Evolutionary conservation across 2,329 filamentous ascomycete genomes (phyloP).

Genomic region (Ophiobolus disseminans): DNA sequence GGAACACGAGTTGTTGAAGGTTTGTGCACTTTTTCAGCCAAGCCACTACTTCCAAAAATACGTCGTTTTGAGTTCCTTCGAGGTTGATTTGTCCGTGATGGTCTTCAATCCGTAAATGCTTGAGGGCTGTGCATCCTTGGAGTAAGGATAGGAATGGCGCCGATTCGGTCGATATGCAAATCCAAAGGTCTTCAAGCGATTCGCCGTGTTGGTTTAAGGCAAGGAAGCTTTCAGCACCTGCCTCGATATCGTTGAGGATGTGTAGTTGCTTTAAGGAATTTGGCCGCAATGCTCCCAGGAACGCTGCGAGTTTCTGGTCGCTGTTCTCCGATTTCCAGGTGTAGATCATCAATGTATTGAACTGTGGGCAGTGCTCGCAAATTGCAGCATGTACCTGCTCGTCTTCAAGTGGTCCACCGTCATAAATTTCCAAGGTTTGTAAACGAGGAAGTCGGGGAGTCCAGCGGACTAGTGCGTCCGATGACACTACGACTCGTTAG

Average conservation of each 20-base stretch:
- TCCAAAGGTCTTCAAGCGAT: slow-evolving; percentile 62
- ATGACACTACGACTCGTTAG: slow-evolving; percentile 52
- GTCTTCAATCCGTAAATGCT: slow-evolving; percentile 59
- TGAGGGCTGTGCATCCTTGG: slow-evolving; percentile 57
- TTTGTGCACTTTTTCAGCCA: slow-evolving; percentile 64
- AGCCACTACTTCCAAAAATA: slow-evolving; percentile 58
- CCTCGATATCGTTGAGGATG: slow-evolving; percentile 62
- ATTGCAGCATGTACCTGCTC: slow-evolving; percentile 63
- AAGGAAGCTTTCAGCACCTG: slow-evolving; percentile 63
- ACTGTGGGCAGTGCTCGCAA: slow-evolving; percentile 64
- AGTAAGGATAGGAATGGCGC: slow-evolving; percentile 59
- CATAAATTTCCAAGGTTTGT: slow-evolving; percentile 65
- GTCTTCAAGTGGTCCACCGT: slow-evolving; percentile 65
- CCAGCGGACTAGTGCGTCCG: slow-evolving; percentile 64
- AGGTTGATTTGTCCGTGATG: slow-evolving; percentile 54
- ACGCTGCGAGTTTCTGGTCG: slow-evolving; percentile 65
- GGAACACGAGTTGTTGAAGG: slow-evolving; percentile 60
- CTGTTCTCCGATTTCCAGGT: slow-evolving; percentile 58
- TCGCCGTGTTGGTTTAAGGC: slow-evolving; percentile 61
- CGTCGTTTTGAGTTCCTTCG: slow-evolving; percentile 60
- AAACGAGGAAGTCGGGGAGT: slow-evolving; percentile 65
- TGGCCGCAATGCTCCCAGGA: slow-evolving; percentile 63
- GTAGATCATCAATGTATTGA: slow-evolving; percentile 67
- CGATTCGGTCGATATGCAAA: slow-evolving; percentile 59
- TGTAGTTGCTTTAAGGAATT: slow-evolving; percentile 67